Evolutionary conservation across 106 monocot species (phyloP).

Genomic region (Allium sativum): DNA sequence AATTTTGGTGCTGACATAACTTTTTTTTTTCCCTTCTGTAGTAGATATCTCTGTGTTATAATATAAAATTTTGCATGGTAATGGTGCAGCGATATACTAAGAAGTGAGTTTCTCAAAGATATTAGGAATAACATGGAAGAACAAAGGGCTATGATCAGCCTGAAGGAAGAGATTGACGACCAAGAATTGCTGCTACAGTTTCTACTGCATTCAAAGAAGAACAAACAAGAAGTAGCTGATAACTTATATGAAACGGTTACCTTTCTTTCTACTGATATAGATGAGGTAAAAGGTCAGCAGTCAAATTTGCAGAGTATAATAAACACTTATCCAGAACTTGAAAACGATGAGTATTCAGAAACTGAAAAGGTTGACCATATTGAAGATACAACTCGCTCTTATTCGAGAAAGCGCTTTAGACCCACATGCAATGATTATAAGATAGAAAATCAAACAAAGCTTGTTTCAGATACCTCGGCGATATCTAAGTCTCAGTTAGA

Average conservation of each 20-base stretch:
- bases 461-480: slow-evolving; percentile 5
- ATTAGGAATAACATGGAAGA: slow-evolving; percentile 42
- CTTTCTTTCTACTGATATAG: slow-evolving; percentile 61
- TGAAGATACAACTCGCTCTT: slow-evolving; percentile 25
- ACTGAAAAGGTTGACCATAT: slow-evolving; percentile 10
- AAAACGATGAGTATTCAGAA: slow-evolving; percentile 13
- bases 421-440: slow-evolving; percentile 5
- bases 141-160: slow-evolving; percentile 38
- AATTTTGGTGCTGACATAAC: too few relatives aligned
- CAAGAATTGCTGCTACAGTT: slow-evolving; percentile 70
- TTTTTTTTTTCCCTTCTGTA: too few relatives aligned
- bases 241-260: slow-evolving; percentile 37
- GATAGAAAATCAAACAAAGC: slow-evolving; percentile 11
- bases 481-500: slow-evolving; percentile 11
- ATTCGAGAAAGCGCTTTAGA: slow-evolving; percentile 45
- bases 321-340: slow-evolving; percentile 8
- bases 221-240: slow-evolving; percentile 49
- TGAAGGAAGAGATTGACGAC: slow-evolving; percentile 65
- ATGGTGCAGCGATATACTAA: slow-evolving; percentile 50
- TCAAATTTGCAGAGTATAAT: slow-evolving; percentile 22
- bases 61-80: neutral
- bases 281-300: slow-evolving; percentile 38
- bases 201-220: slow-evolving; percentile 41
- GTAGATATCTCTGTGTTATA: too few relatives aligned
- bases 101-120: slow-evolving; percentile 76